Evolutionary conservation across 805 yeast genomes (phyloP).

Genomic region (Candida golubevii): DNA sequence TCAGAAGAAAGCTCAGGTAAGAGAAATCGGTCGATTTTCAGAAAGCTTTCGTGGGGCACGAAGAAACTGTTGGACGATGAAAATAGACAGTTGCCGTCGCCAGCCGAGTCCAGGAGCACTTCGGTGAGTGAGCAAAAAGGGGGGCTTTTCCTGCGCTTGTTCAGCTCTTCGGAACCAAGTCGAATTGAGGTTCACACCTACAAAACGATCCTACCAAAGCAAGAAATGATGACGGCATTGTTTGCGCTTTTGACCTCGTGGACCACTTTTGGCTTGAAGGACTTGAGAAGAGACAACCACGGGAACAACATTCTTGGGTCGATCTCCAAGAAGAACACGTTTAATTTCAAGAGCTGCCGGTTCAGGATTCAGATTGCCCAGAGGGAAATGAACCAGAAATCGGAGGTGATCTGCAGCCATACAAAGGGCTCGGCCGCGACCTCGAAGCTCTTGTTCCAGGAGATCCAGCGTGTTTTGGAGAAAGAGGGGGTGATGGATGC

Average conservation of each 20-base stretch:
- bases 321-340: conserved; percentile 55
- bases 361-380: conserved; percentile 52
- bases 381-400: conserved; percentile 39
- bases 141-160: conserved; percentile 33
- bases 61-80: conserved; percentile 34
- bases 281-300: conserved; percentile 44
- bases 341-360: conserved; percentile 59
- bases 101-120: conserved; percentile 24
- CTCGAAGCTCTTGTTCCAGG: conserved; percentile 54
- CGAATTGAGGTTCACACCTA: conserved; percentile 29
- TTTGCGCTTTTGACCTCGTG: conserved; percentile 60
- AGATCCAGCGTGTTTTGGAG: conserved; percentile 59
- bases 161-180: conserved; percentile 27
- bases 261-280: conserved; percentile 66
- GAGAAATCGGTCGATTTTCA: conserved; percentile 39
- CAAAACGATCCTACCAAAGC: conserved; percentile 40
- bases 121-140: conserved; percentile 15
- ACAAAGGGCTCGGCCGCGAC: conserved; percentile 64
- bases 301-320: conserved; percentile 52
- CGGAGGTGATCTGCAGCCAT: conserved; percentile 56
- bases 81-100: conserved; percentile 19
- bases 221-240: conserved; percentile 62
- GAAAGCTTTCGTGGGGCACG: conserved; percentile 50
- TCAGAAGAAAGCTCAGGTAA: conserved; percentile 17
- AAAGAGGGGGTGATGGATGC: conserved; percentile 58